Conservation (phyloP, 768 basidiomycete species). For the Peribolospora kevripleyi region DNA sequence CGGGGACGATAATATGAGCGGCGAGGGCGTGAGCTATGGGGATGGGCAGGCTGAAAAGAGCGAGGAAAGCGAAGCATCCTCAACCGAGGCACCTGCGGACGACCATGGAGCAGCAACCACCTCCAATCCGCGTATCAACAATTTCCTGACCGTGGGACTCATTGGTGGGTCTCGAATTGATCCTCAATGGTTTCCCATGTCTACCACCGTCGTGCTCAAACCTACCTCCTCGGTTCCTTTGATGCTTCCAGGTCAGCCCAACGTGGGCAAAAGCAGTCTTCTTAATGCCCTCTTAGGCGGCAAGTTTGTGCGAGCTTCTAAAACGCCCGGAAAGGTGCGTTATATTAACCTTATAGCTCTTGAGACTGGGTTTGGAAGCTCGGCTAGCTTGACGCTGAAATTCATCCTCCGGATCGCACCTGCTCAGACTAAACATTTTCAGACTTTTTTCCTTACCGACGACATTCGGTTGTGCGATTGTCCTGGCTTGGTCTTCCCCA, state of each 20-base stretch:
- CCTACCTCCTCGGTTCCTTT: conserved; percentile 2
- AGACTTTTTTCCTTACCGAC: conserved; percentile 70
- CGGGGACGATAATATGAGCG: background rate
- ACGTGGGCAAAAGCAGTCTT: conserved; percentile 81
- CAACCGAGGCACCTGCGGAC: background rate
- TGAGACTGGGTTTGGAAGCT: conserved; percentile 14
- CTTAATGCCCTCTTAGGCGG: conserved; percentile 73
- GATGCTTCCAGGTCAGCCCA: conserved; percentile 48
- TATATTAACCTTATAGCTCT: background rate
- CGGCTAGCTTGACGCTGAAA: conserved; percentile 18
- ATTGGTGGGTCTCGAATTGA: conserved; percentile 9
- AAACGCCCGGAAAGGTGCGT: conserved; percentile 47
- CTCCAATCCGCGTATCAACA: background rate
- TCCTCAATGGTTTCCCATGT: background rate
- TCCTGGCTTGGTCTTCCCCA: conserved; percentile 81
- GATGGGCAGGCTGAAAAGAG: background rate
- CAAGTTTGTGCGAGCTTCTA: conserved; percentile 52
- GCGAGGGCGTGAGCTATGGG: background rate
- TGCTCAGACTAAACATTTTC: conserved; percentile 67
- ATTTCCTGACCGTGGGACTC: conserved; percentile 16
- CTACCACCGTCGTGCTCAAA: conserved; percentile 2
- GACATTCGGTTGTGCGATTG: conserved; percentile 82
- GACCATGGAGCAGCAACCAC: background rate
- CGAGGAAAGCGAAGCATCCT: background rate
- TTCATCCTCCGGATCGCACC: background rate